Percentiles rank a stretch among this genome's conserved stretches.
These are phyloP conservation scores for Aspergillus neoniger DNA, from an alignment of 2,329 filamentous ascomycete species.

Conservation along the genomic window DNA sequence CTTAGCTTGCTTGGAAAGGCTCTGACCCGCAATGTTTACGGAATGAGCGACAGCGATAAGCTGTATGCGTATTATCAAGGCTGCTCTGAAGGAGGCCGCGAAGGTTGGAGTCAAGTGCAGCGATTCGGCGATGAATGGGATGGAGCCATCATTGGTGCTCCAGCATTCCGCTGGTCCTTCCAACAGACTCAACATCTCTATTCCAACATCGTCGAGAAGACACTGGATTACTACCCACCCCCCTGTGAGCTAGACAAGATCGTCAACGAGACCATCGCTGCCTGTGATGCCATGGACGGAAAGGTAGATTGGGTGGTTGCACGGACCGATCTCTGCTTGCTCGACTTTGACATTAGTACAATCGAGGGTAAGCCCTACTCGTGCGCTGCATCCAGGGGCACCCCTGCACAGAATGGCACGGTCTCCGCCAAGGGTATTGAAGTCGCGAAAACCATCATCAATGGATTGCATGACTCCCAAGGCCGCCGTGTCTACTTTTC, in stretches of 20 bases:
- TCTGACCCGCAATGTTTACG: slow-evolving; percentile 47
- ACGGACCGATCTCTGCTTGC: slow-evolving; percentile 51
- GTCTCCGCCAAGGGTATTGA: slow-evolving; percentile 31
- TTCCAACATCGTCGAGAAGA: slow-evolving; percentile 42
- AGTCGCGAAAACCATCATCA: slow-evolving; percentile 39
- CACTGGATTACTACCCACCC: slow-evolving; percentile 45
- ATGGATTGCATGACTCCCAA: slow-evolving; percentile 46
- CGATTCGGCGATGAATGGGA: slow-evolving; percentile 52
- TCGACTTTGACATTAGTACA: slow-evolving; percentile 49
- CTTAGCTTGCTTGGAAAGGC: slow-evolving; percentile 52
- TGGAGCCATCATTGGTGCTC: slow-evolving; percentile 50
- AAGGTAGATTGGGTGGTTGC: slow-evolving; percentile 56
- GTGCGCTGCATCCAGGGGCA: slow-evolving; percentile 39
- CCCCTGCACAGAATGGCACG: slow-evolving; percentile 35
- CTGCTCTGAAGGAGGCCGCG: slow-evolving; percentile 57
- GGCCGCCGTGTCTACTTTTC: slow-evolving; percentile 46
- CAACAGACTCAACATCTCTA: slow-evolving; percentile 49
- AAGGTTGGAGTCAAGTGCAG: slow-evolving; percentile 56
- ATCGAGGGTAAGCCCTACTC: slow-evolving; percentile 51
- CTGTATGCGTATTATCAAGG: slow-evolving; percentile 54
- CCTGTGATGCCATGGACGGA: slow-evolving; percentile 59
- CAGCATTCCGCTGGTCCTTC: slow-evolving; percentile 49
- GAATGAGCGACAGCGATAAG: slow-evolving; percentile 24
- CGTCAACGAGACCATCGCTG: slow-evolving; percentile 56
- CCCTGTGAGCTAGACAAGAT: slow-evolving; percentile 37